Evolutionary conservation across 2,329 filamentous ascomycete species (phyloP), one percentile per base, ranked within the genome.

Genomic region (Thyridium curvatum): DNA sequence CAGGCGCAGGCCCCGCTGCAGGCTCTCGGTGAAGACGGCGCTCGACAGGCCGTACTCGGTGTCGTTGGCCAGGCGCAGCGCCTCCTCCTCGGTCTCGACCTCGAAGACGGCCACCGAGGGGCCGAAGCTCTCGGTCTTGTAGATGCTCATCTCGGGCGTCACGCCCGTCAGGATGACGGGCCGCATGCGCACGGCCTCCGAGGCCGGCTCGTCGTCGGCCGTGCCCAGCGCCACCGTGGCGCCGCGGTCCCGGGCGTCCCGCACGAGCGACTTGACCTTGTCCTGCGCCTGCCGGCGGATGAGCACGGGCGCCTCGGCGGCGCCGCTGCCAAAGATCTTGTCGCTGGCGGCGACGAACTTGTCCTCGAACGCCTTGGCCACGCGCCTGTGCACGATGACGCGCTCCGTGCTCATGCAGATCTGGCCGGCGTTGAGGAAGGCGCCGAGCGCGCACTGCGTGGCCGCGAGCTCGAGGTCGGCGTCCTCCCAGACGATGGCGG

Each of bases 401-500:
- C 77, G 71, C 54, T 85, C 82, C 0, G 81, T 84, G 8, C 72
- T 69, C 81, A 86, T 85, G 64, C 82, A 86, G 33, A 86, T 77
- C 62, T 87, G 82, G 1, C 82, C 82, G 16, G 26, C n/a, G 26
- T 34, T 15, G 32, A 34, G 16, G 32, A 18, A 89, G 0, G 85
- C 70, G 4, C 86, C 87, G 2, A 84, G 58, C 0, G 78, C 78
- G 49, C 82, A 86, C 50, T 79, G 74, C 12, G 68, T 58, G 0
- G 85, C 88, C 0, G 88, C 86, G 17, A 77, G 69, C 21, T 84
- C 72, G 31, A 94, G 56, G 52, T 94, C 76, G 12, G 88, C 87
- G 58, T 94, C 88, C 37, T 86, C 81, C 58, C 84, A 79, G 1
- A 94, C 79, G 43, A 94, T 82, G 3, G 84, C 80, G 0, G 79